A percentile compares a stretch with the other conserved stretches of the same genome.
These are phyloP conservation scores for Tuber borchii DNA, from an alignment of 495 filamentous ascomycete species.

Conservation along the genomic window DNA sequence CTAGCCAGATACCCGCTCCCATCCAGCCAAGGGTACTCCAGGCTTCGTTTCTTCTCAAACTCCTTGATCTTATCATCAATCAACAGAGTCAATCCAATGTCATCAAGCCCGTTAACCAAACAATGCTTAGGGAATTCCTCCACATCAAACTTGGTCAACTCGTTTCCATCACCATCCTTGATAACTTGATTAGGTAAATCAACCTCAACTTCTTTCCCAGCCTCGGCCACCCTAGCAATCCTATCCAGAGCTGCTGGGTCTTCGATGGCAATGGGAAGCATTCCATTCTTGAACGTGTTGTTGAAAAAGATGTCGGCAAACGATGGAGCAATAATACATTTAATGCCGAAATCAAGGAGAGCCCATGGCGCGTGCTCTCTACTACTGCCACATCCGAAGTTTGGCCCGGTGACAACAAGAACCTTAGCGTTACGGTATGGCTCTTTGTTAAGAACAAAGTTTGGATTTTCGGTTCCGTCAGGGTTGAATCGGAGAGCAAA, in stretches of 20 bases:
- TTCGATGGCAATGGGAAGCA: conserved; percentile 78
- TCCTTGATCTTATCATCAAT: conserved; percentile 77
- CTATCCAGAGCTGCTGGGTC: conserved; percentile 58
- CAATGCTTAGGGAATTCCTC: conserved; percentile 92
- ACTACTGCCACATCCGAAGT: conserved; percentile 92
- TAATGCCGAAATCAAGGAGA: conserved; percentile 91
- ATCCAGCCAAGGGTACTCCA: conserved; percentile 86
- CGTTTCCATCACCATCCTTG: conserved; percentile 64
- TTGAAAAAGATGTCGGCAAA: conserved; percentile 99
- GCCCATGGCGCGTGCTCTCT: conserved; percentile 98
- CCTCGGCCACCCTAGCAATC: conserved; percentile 72
- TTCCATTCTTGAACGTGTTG: conserved; percentile 99
- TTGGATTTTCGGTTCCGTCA: conserved; percentile 64
- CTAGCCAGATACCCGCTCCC: conserved; percentile 76
- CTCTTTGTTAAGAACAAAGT: conserved; percentile 86
- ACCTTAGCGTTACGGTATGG: conserved; percentile 82
- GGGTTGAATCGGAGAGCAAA: conserved; percentile 68
- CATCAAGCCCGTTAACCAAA: conserved; percentile 87
- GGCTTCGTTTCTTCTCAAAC: conserved; percentile 71
- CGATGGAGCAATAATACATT: conserved; percentile 81
- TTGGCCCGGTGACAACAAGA: conserved; percentile 83
- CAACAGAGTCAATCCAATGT: conserved; percentile 91
- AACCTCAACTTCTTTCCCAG: conserved; percentile 81
- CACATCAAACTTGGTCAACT: conserved; percentile 72
- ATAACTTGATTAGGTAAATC: conserved; percentile 82